Evolutionary conservation across 495 filamentous ascomycete species (phyloP).

Genomic region (Chaetomium tenue): DNA sequence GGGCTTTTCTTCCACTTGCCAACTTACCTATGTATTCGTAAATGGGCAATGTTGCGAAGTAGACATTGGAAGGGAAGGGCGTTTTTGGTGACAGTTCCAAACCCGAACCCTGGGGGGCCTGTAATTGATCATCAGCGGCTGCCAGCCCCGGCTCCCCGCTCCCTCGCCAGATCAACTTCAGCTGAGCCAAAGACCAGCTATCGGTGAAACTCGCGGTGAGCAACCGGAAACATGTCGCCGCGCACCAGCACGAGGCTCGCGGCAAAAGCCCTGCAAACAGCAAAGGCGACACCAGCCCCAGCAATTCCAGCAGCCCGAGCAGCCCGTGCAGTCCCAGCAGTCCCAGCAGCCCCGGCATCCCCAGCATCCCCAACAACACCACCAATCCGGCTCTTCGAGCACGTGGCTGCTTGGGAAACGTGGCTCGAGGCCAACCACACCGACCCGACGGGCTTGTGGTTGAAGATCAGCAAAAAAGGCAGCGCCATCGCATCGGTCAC

Average conservation of each 20-base stretch:
- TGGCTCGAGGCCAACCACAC: constrained; percentile 46
- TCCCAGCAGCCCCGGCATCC: background rate
- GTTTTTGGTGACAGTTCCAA: too few relatives aligned
- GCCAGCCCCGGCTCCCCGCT: too few relatives aligned
- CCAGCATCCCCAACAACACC: background rate
- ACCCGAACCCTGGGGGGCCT: too few relatives aligned
- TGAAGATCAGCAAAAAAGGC: constrained; percentile 55
- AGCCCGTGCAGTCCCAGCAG: background rate
- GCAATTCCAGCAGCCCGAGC: background rate
- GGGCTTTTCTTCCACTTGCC: background rate
- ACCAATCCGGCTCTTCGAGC: constrained; percentile 22
- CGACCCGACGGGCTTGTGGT: constrained; percentile 49
- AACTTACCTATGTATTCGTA: too few relatives aligned
- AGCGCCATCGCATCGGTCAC: constrained; percentile 46
- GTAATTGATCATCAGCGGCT: background rate
- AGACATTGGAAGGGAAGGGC: background rate
- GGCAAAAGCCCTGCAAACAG: constrained; percentile 6
- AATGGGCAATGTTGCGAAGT: background rate
- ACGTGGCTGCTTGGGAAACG: constrained; percentile 30
- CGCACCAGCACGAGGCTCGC: constrained; percentile 10
- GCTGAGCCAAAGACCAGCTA: background rate
- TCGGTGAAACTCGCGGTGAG: background rate
- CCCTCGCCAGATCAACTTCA: background rate
- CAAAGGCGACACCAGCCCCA: background rate
- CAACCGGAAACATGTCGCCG: constrained; percentile 4